Conservation (phyloP, 179 eudicot species). For the Actinidia polygama region DNA sequence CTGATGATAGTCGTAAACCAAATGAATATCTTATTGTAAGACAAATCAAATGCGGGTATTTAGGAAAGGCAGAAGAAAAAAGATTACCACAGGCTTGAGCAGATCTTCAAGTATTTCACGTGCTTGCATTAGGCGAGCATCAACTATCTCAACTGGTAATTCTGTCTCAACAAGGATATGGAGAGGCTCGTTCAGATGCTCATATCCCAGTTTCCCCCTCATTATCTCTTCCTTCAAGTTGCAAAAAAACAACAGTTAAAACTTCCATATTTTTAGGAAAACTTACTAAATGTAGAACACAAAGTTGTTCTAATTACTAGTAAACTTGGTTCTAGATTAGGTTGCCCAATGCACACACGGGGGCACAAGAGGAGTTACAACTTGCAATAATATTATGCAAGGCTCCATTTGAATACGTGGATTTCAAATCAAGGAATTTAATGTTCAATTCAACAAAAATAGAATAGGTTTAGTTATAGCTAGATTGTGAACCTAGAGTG, state of each 20-base stretch:
- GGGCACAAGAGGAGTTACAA: too few relatives aligned
- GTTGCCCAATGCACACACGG: too few relatives aligned
- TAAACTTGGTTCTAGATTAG: too few relatives aligned
- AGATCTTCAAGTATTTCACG: constrained; percentile 93
- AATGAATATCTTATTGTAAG: neutral
- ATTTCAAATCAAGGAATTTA: too few relatives aligned
- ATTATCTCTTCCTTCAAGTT: constrained; percentile 84
- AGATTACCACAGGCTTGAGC: constrained; percentile 90
- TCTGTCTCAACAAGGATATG: constrained; percentile 98
- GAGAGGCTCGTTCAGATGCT: constrained; percentile 98
- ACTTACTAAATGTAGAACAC: neutral
- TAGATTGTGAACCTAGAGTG: too few relatives aligned
- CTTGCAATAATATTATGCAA: too few relatives aligned
- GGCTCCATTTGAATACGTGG: too few relatives aligned
- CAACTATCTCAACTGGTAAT: constrained; percentile 89
- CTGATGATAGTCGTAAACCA: constrained; percentile 33
- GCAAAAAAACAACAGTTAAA: neutral
- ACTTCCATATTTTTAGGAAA: too few relatives aligned
- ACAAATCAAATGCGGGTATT: neutral
- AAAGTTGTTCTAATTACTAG: too few relatives aligned
- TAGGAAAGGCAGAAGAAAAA: constrained; percentile 4
- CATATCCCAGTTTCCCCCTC: constrained; percentile 97
- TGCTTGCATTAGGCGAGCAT: constrained; percentile 91
- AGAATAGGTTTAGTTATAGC: too few relatives aligned
- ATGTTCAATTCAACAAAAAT: too few relatives aligned